Evolutionary conservation across 2,329 filamentous ascomycete genomes (phyloP), one percentile per base, ranked within the genome.

Genomic region (Aureobasidium lini): DNA sequence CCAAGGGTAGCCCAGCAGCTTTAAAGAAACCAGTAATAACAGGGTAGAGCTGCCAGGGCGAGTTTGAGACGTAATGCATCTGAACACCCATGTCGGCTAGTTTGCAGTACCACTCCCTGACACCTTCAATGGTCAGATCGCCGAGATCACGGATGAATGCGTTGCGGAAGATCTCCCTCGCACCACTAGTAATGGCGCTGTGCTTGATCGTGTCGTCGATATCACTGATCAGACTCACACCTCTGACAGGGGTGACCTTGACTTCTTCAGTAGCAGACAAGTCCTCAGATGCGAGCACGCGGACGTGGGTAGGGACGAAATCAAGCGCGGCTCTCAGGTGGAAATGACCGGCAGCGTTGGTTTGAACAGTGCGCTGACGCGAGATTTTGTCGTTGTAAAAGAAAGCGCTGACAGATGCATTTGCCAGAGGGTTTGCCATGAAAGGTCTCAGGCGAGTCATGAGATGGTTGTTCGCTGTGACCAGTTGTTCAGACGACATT

Each of bases 51-150:
- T 99, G 95, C 95, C 95, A 99, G 0, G 94, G 94, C 53, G 93
- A 95, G 73, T 99, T 99, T n/a, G 94, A 99, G 64, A 96, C 95
- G 72, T 99, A 99, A 70, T 99, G 95, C 56, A 99, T 82, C 66
- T 86, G 84, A 28, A 97, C 93, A 16, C 92, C 91, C 76, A 93
- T 84, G 18, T 85, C 79, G 40, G 88, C 81, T 74, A 99, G 80
- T 18, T 79, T 79, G 37, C 79, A 84, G 70, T 97, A 99, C 93
- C 94, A 97, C 63, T 95, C 90, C 60, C 80, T 83, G 18, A 97
- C 92, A 2, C 94, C 94, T 15, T 91, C 87, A 23, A 99, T 85
- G 0, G 85, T 90, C 47, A 97, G 79, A 62, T 93, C 90, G 3
- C 76, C 79, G 1, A 97, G 77, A 46, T 96, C 90, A 9, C 92